phyloP scores from a whole-genome alignment of 805 yeast species.

The Zygoascus flipseniorum region DNA sequence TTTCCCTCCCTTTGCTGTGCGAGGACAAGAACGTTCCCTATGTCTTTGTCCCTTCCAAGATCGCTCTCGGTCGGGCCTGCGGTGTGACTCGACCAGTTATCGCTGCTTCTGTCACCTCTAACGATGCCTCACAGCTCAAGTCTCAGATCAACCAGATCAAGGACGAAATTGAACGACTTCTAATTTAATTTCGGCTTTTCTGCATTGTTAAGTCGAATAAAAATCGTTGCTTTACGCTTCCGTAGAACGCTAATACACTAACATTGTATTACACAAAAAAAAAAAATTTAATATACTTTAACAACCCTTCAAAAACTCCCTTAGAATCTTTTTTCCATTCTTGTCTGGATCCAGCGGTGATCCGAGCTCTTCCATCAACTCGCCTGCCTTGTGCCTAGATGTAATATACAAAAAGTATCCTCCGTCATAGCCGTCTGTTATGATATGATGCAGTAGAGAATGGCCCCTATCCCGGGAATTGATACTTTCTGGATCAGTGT shows the following conservation, averaged over 20 bases:
- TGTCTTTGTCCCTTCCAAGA: conserved; percentile 97
- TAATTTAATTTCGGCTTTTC: conserved; percentile 46
- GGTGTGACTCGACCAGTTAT: conserved; percentile 99
- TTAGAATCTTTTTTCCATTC: neutral
- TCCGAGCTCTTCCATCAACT: neutral
- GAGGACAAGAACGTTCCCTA: conserved; percentile 99
- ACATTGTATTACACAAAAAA: neutral
- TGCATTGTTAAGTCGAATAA: neutral
- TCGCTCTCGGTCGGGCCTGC: conserved; percentile 99
- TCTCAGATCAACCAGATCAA: conserved; percentile 94
- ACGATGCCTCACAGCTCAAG: conserved; percentile 96
- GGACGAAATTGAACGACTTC: conserved; percentile 97
- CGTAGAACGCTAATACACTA: neutral
- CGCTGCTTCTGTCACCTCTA: conserved; percentile 96
- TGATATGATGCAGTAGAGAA: conserved; percentile 1
- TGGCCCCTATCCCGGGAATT: neutral
- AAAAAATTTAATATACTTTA: neutral
- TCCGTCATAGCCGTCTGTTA: conserved; percentile 1
- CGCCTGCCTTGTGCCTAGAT: neutral
- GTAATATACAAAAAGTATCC: neutral
- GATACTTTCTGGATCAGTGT: neutral
- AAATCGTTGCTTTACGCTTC: no score
- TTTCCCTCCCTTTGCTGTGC: conserved; percentile 94
- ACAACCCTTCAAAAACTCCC: neutral
- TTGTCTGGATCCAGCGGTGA: neutral